A percentile compares a stretch with the other conserved stretches of the same genome.
Conservation (phyloP, 2,329 filamentous ascomycete species). For the Myriosclerotinia curreyana region DNA sequence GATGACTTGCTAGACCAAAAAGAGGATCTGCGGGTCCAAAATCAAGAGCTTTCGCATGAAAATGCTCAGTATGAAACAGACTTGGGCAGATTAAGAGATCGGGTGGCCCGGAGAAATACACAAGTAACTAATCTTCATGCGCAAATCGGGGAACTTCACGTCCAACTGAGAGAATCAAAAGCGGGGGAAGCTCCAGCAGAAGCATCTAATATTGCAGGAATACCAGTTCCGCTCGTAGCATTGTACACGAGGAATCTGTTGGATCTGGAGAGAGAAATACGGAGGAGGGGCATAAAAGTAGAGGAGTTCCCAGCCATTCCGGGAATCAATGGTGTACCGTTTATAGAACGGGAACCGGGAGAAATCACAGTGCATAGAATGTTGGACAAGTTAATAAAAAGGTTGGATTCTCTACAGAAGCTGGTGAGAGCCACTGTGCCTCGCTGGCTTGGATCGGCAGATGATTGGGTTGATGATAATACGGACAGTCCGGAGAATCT, state of each 20-base stretch:
- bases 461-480: slow-evolving; percentile 7
- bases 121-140: background rate
- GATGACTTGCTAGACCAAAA: background rate
- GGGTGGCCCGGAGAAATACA: background rate
- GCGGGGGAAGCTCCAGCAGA: background rate
- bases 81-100: background rate
- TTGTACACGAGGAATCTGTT: background rate
- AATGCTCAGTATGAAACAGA: background rate
- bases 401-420: background rate
- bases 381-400: too few species aligned
- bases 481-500: background rate
- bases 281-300: background rate
- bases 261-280: background rate
- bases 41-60: background rate
- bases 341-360: background rate
- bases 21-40: too few species aligned
- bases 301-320: background rate
- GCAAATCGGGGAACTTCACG: background rate
- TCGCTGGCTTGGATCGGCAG: background rate
- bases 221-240: background rate
- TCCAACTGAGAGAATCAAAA: background rate
- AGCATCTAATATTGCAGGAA: background rate
- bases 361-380: background rate
- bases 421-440: background rate
- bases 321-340: background rate